Base-by-base conservation (phyloP, 768 basidiomycete genomes). In the Mycena chlorophos region DNA sequence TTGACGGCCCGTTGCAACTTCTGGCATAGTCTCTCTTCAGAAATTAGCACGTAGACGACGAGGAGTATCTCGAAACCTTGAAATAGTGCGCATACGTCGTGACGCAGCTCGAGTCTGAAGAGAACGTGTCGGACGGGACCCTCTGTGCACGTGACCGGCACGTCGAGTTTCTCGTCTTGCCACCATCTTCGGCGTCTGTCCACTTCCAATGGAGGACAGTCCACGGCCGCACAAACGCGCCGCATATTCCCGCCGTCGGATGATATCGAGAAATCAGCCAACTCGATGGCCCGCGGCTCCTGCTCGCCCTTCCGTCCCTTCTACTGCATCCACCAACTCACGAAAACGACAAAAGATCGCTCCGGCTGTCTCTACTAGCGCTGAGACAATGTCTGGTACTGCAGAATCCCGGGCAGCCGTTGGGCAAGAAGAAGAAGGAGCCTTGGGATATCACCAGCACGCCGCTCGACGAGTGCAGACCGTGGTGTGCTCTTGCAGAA, bases 401-500 rank as follows among this genome's bases (percentile, higher is more conserved):
- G 0, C 71, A 73, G 2, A 73, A 76, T 10, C 72, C 90, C 1
- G 78, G 83, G 5, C 76, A 78, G 4, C 79, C 80, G 49, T 67
- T 85, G 8, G 40, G 16, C 8, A 10, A 20, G 40, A 19, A 6
- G 40, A 8, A 20, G 19, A 23, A 43, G 19, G 40, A 10, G 8
- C 40, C 16, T 29, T 31, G 26, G 51, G 31, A 34, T 17, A 56
- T 25, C 51, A 55, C 8, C 45, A 50, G 3, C 58, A 51, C 54
- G 2, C 58, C 46, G 47, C 51, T 51, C 14, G 58, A 60, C 6
- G 88, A 90, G 62, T 90, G 87, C 64, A 73, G 83, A 8, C 87
- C 87, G 1, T 89, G 86, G 82, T 83, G 83, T 1, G 79, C 80
- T 10, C 61, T 90, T 0, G 88, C 83, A 0, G 89, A 91, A 67